Evolutionary conservation across 192 early-diverging fungal genomes (phyloP), one percentile per base, ranked within the genome.

Genomic region (Funneliformis geosporum): DNA sequence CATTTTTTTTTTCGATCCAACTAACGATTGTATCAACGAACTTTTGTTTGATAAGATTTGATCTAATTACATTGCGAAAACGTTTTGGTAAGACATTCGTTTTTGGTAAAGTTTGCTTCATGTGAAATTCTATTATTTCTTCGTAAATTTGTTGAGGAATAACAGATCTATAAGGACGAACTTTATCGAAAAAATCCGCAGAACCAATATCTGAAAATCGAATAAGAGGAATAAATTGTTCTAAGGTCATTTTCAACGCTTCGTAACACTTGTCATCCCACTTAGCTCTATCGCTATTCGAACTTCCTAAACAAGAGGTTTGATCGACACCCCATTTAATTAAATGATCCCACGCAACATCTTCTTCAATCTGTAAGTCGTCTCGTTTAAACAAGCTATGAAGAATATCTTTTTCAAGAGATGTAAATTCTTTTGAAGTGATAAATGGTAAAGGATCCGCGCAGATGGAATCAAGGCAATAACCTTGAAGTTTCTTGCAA

Each of bases 381-480:
- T 50, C 47, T 14, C 14, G 47, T 50, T 50, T 50, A 50, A 50
- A 12, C 16, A 50, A 50, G 14, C 12, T 0, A 50, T 50, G 16
- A 16, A 50, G 47, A 16, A 18, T 7, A 50, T 50, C 47, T 50
- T 50, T 18, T 50, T 18, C 47, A 16, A 50, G 47, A 4, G 14
- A 50, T 11, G 7, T 1, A 5, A 76, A 76, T 25, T 76, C 42
- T n/a, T 42, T 33, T 10, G 75, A 76, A 18, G 10, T 23, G 62
- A 76, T 43, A 39, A 76, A 60, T 62, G 28, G 46, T 16, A 27
- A 33, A 21, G 27, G n/a, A 62, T 76, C 60, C 64, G 39, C 6
- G 38, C 75, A 76, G 23, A 76, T 60, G 8, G n/a, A 62, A 11
- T 64, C 60, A 62, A 76, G 39, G 55, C 72, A 74, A 43, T 62